Conservation (phyloP, 2,329 filamentous ascomycete genomes). For the Trichoderma oligosporum region DNA sequence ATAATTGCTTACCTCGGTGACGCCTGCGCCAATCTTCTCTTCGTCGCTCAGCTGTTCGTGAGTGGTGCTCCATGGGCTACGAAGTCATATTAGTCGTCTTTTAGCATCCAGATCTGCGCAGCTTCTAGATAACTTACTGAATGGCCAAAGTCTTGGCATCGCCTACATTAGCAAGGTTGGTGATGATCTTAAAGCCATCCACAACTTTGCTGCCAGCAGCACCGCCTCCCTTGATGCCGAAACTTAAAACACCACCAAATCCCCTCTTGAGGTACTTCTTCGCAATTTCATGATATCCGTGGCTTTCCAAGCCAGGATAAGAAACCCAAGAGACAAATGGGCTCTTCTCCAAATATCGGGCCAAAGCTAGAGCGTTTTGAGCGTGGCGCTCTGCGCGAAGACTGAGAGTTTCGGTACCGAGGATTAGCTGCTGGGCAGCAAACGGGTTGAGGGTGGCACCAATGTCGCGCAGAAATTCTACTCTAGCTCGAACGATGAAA, state of each 20-base stretch:
- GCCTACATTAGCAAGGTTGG: constrained; percentile 92
- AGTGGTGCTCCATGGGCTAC: constrained; percentile 80
- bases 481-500: constrained; percentile 80
- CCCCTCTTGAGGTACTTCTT: constrained; percentile 84
- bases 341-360: constrained; percentile 78
- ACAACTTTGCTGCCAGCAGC: constrained; percentile 83
- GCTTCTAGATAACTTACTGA: constrained; percentile 47
- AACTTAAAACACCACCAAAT: constrained; percentile 85
- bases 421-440: constrained; percentile 83
- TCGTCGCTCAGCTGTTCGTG: constrained; percentile 86
- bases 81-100: background rate
- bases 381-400: constrained; percentile 84
- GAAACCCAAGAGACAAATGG: constrained; percentile 87
- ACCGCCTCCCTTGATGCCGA: constrained; percentile 87
- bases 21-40: constrained; percentile 76
- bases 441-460: constrained; percentile 84
- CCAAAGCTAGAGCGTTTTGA: constrained; percentile 74
- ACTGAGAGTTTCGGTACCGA: constrained; percentile 86
- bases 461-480: constrained; percentile 86
- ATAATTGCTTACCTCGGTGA: constrained; percentile 60
- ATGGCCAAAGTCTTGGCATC: constrained; percentile 94
- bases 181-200: constrained; percentile 91
- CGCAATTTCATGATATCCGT: constrained; percentile 73
- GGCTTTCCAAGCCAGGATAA: constrained; percentile 82
- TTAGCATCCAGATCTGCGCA: background rate